Evolutionary conservation across 495 filamentous ascomycete species (phyloP).

Genomic region (Cercophora sp.): DNA sequence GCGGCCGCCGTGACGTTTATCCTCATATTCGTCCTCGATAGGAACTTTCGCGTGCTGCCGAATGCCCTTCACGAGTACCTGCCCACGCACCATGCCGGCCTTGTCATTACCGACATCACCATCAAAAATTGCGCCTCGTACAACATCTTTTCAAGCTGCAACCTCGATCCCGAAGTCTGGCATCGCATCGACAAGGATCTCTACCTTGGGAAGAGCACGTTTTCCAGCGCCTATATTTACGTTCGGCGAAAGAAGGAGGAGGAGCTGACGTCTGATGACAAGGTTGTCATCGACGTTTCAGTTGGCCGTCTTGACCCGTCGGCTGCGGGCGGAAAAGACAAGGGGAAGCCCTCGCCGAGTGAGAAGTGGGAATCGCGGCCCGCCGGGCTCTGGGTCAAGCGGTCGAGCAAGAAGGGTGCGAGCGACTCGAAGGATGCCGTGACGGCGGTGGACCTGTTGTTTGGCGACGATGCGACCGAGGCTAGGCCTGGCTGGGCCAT

Average conservation of each 20-base stretch:
- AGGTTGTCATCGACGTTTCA: constrained; percentile 77
- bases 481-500: constrained; percentile 79
- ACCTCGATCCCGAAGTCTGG: constrained; percentile 72
- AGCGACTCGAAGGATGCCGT: constrained; percentile 74
- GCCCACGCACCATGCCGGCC: constrained; percentile 73
- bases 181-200: constrained; percentile 88
- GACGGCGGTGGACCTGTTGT: constrained; percentile 85
- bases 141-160: constrained; percentile 75
- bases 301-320: constrained; percentile 70
- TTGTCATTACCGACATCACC: constrained; percentile 86
- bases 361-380: constrained; percentile 78
- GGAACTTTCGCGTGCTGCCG: constrained; percentile 77
- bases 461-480: constrained; percentile 90
- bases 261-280: constrained; percentile 69
- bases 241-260: constrained; percentile 85
- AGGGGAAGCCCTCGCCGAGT: constrained; percentile 48
- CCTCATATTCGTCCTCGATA: constrained; percentile 73
- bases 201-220: constrained; percentile 68
- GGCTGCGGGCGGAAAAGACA: constrained; percentile 30
- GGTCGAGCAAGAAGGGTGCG: constrained; percentile 68
- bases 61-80: constrained; percentile 75
- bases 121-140: constrained; percentile 69
- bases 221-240: constrained; percentile 77
- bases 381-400: constrained; percentile 82
- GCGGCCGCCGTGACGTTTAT: constrained; percentile 63